Base-by-base conservation (phyloP, 2,329 filamentous ascomycete species). In the Aspergillus persii region DNA sequence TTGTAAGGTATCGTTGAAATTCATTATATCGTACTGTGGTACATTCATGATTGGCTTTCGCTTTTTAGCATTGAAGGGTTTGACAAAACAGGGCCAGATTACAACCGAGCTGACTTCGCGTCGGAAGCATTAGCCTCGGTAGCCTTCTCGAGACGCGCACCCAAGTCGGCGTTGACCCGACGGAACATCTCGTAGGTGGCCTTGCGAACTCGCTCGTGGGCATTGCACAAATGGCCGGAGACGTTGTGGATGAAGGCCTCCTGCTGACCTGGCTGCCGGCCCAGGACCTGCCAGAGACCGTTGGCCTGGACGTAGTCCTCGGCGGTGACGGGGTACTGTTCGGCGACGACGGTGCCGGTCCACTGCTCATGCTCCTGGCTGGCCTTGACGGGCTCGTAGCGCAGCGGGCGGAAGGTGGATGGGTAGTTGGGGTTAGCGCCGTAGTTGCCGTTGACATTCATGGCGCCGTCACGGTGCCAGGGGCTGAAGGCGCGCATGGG, bases 401-500 rank as follows among this genome's bases (percentile, higher is more conserved):
- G 66, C 58, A 78, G 54, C 4, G 68, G 65, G 7, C 74, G 73
- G 69, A 77, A 77, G 48, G 69, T 76, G 26, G 76, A 77, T 12
- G 74, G 78, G 70, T 86, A 87, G 66, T 82, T 81, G 12, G 84
- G 82, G 61, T 85, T 81, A 3, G 81, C 77, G 54, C 85, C 84
- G 66, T 87, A 84, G 75, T 91, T 89, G 69, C 86, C 80, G 58
- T 83, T 80, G 67, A 86, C 85, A 1, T 86, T 84, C 88, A 91
- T 92, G 60, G 73, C 70, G 15, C 90, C 90, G 68, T 92, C 89
- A 61, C 89, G 85, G 73, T 91, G 88, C 80, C 86, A 90, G 63
- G 89, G 81, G 80, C 84, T 81, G 76, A 78, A 79, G 79, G 76
- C 69, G 78, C 74, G 78, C 63, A 80, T 60, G 57, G 84, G 81